Conservation (phyloP, 495 filamentous ascomycete genomes). For the Penicillium coprophilum region DNA sequence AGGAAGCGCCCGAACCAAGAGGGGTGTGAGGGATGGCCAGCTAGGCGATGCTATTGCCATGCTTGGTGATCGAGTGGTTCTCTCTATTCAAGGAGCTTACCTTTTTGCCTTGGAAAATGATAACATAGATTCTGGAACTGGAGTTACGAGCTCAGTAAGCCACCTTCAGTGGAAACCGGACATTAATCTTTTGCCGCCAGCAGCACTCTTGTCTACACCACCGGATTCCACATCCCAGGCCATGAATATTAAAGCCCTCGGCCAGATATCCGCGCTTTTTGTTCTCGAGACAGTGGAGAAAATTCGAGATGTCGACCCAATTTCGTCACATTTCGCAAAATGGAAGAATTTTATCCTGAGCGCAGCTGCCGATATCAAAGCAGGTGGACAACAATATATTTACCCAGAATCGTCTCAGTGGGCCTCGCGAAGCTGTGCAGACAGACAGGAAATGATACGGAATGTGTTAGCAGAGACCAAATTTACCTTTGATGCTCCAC, state of each 20-base stretch:
- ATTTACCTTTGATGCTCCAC: constrained; percentile 8
- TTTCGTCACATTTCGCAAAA: not conserved
- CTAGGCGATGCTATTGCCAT: not conserved
- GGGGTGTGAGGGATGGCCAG: not conserved
- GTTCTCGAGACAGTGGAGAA: constrained; percentile 2
- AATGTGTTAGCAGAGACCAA: not conserved
- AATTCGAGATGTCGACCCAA: not conserved
- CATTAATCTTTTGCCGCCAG: not conserved
- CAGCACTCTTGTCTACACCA: not conserved
- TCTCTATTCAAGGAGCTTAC: not conserved
- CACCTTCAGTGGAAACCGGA: constrained; percentile 8
- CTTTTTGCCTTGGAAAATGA: constrained; percentile 8
- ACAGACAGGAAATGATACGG: not conserved
- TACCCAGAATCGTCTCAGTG: not conserved
- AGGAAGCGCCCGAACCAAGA: not conserved
- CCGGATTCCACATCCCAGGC: not conserved
- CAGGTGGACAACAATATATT: not conserved
- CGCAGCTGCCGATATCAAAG: constrained; percentile 1
- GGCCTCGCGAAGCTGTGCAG: not conserved
- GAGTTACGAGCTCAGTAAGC: not conserved
- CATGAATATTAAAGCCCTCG: constrained; percentile 5
- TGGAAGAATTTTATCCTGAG: constrained; percentile 2
- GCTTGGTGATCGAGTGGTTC: not conserved
- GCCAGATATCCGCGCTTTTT: constrained; percentile 5
- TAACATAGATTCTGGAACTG: not conserved